Evolutionary conservation across 2,329 filamentous ascomycete species (phyloP), one percentile per base, ranked within the genome.

Genomic region (Penicillium sp.): DNA sequence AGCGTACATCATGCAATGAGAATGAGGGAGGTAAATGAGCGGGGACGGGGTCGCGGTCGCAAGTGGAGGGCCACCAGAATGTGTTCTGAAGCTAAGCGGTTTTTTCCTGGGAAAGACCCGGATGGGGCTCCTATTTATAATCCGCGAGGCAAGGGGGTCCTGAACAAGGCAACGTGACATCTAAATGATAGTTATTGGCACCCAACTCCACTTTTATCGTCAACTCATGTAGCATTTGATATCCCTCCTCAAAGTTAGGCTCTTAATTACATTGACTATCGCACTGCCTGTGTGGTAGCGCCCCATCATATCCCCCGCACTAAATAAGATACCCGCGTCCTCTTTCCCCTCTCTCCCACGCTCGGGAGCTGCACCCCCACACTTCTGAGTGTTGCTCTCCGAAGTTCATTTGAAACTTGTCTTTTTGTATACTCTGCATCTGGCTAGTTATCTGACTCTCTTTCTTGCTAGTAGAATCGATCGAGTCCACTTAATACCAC

Each of bases 1-100:
- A 31, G 62, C 44, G 60, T 78, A 78, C 70, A 69, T 70, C 15
- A 26, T 57, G 49, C 15, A n/a, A 34, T 31, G 8, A 21, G n/a
- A 9, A 23, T 39, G 10, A 8, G 4, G 16, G 36, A 21, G 4
- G 16, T 18, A 21, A 18, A 12, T 21, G 3, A 9, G 6, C 28
- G 18, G 5, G 6, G 18, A 18, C 7, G n/a, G 12, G 5, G 34
- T 38, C 16, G 34, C 2, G 36, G 16, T 21, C 36, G 36, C 9
- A 39, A 13, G 3, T 21, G 36, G 6, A 21, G 18, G 10, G 18
- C 16, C 23, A 21, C 12, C 9, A 21, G 10, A 12, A 7, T 7
- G 34, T 21, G 34, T 38, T 12, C 2, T 38, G 34, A 38, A 21
- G 34, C 16, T 9, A 38, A 16, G 34, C 7, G 7, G 16, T 38